These are phyloP conservation scores for Melaleuca quinquenervia DNA, from an alignment of 345 rosid genomes.

Conservation along the genomic window DNA sequence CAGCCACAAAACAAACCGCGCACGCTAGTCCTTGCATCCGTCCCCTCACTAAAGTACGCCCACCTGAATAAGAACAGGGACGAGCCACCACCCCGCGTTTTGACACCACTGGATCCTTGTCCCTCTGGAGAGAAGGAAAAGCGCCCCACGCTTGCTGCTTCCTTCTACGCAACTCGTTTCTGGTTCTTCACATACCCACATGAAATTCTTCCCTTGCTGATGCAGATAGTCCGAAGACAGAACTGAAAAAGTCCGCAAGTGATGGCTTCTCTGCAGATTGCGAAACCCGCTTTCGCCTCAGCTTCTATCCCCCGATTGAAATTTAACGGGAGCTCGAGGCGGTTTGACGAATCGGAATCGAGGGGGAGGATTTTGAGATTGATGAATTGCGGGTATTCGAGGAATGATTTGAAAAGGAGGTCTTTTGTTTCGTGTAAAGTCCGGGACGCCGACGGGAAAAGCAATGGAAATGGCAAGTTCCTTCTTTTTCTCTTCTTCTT, in stretches of 20 bases:
- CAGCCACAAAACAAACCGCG: constrained; percentile 25
- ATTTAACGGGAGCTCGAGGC: background rate
- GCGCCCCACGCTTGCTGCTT: background rate
- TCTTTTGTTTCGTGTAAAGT: constrained; percentile 32
- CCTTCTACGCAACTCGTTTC: background rate
- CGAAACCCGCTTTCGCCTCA: constrained; percentile 36
- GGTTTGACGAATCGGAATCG: constrained; percentile 18
- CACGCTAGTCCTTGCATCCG: constrained; percentile 1
- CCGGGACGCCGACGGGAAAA: constrained; percentile 42
- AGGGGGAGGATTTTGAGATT: constrained; percentile 19
- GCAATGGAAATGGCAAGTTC: constrained; percentile 39
- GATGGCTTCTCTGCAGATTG: constrained; percentile 40
- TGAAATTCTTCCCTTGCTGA: background rate
- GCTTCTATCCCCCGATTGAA: constrained; percentile 32
- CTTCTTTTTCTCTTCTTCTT: background rate
- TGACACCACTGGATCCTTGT: background rate
- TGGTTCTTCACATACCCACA: background rate
- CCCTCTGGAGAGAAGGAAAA: background rate
- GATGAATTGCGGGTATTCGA: background rate
- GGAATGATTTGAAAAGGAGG: background rate
- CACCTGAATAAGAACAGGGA: background rate
- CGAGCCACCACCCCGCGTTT: background rate
- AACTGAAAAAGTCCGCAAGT: background rate
- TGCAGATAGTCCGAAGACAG: background rate
- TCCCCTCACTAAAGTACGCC: constrained; percentile 12